Evolutionary conservation across 75 land plant species (phyloP).

Genomic region (Gnetum montanum): DNA sequence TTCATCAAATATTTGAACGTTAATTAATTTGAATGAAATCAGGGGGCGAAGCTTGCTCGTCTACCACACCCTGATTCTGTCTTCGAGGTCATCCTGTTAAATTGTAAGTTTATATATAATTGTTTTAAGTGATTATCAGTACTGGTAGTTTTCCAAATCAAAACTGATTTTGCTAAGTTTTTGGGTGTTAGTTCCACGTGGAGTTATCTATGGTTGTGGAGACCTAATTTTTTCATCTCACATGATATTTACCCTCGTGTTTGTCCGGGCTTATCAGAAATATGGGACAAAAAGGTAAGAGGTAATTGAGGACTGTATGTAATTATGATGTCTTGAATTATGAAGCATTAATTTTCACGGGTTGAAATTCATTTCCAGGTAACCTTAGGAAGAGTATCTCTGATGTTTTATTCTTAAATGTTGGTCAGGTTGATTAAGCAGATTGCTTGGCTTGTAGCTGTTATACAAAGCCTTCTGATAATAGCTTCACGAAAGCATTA

Average conservation of each 20-base stretch:
- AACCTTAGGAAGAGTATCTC: no score
- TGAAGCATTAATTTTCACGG: no score
- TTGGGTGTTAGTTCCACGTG: constrained; percentile 94
- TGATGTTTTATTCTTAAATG: no score
- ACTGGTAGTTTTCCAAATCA: constrained; percentile 1
- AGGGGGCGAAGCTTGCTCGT: constrained; percentile 82
- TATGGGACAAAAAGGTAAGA: constrained; percentile 74
- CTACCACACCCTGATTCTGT: constrained; percentile 67
- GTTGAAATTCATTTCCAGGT: no score
- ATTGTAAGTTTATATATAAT: constrained; percentile 37
- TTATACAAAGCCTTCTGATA: constrained; percentile 68
- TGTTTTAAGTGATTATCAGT: neutral
- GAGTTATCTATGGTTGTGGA: constrained; percentile 93
- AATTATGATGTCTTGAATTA: no score
- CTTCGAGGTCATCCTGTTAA: constrained; percentile 62
- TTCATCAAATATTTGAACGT: neutral
- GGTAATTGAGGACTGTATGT: no score
- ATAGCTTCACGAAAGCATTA: constrained; percentile 94
- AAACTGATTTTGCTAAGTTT: no score
- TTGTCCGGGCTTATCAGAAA: constrained; percentile 72
- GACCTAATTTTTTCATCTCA: constrained; percentile 98
- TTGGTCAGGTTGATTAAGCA: constrained; percentile 86
- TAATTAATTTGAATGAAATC: neutral
- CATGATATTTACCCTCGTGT: constrained; percentile 93
- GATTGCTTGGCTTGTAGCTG: constrained; percentile 52